Evolutionary conservation across 805 yeast species (phyloP).

Genomic region (Wickerhamiella bombiphila): DNA sequence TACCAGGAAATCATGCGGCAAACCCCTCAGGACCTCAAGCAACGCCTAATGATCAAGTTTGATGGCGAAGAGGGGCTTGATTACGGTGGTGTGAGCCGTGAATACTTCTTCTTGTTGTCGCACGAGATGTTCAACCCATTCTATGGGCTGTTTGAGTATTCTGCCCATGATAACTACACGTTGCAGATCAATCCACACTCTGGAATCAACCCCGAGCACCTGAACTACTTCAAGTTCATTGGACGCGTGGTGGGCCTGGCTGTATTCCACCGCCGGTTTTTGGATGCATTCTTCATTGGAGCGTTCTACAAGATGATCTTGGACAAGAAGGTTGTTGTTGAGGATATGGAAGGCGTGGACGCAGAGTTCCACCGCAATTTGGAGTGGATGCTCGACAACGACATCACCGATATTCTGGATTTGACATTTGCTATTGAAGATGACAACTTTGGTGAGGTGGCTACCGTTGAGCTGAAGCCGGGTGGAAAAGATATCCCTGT

Average conservation of each 20-base stretch:
- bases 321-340: conserved; percentile 82
- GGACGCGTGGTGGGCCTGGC: conserved; percentile 98
- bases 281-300: conserved; percentile 97
- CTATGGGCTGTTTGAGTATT: conserved; percentile 91
- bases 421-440: conserved; percentile 76
- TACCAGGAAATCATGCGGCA: conserved; percentile 98
- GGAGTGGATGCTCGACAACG: conserved; percentile 92
- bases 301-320: conserved; percentile 97
- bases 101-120: conserved; percentile 86
- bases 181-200: conserved; percentile 96
- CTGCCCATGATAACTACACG: conserved; percentile 96
- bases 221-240: conserved; percentile 93
- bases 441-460: conserved; percentile 88
- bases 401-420: conserved; percentile 75
- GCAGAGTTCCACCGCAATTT: conserved; percentile 89
- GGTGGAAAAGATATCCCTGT: conserved; percentile 82
- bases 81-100: conserved; percentile 98
- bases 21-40: conserved; percentile 94
- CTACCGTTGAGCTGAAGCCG: conserved; percentile 77
- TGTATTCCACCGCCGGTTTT: conserved; percentile 93
- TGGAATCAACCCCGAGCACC: conserved; percentile 93
- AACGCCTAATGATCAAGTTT: conserved; percentile 92
- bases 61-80: conserved; percentile 99
- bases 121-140: conserved; percentile 99
- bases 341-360: conserved; percentile 98